phyloP scores from a whole-genome alignment of 2,329 filamentous ascomycete species.

The Hymenotorrendiella dingleyae region DNA sequence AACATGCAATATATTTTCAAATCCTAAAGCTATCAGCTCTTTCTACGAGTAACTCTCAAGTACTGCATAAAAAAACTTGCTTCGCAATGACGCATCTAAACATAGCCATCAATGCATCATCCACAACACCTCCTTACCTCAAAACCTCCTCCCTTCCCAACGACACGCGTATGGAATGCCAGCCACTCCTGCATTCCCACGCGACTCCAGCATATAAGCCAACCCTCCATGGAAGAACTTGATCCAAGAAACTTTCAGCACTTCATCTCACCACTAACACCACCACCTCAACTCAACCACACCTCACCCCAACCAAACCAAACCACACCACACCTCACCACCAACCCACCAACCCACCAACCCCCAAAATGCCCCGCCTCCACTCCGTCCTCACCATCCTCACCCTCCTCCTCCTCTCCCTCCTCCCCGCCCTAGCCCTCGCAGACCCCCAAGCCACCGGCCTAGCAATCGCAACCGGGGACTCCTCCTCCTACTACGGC shows the following conservation, averaged over 20 bases:
- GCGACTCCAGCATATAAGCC: neutral
- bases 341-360: too few relatives aligned
- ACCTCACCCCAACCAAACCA: neutral
- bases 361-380: too few relatives aligned
- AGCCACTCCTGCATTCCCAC: neutral
- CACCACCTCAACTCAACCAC: too few relatives aligned
- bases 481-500: too few relatives aligned
- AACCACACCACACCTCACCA: too few relatives aligned
- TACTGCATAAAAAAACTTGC: neutral
- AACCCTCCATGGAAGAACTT: neutral
- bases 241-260: too few relatives aligned
- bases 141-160: neutral
- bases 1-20: neutral
- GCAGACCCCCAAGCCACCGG: too few relatives aligned
- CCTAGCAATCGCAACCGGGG: too few relatives aligned
- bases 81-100: neutral
- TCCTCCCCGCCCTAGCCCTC: too few relatives aligned
- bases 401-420: too few relatives aligned
- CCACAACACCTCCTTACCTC: neutral
- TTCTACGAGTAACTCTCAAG: neutral
- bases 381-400: too few relatives aligned
- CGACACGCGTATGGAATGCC: slow-evolving; percentile 1
- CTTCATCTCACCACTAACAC: too few relatives aligned
- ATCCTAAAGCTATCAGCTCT: neutral
- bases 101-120: neutral